Base-by-base conservation (phyloP, 2,329 filamentous ascomycete genomes). In the Ceratocystis smalleyi region DNA sequence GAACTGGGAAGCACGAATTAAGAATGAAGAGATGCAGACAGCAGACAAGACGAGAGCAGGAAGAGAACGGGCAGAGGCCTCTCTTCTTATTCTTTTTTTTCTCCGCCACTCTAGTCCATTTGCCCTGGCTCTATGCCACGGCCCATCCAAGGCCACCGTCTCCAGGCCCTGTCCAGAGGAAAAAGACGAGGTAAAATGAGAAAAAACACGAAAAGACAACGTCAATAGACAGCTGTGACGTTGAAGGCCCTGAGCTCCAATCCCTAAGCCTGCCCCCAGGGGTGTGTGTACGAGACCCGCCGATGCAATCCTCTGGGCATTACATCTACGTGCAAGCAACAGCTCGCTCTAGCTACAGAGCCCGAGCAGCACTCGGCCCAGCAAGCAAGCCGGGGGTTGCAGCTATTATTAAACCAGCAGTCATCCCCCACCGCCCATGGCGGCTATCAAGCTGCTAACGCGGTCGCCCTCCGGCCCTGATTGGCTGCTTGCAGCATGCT, bases 81-180 rank as follows among this genome's bases (percentile, higher is more conserved):
- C 15, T 45, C 43, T 54, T 49, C 30, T 62, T 54, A 54, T 51
- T 47, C 43, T 49, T 62, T 62, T 62, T 43, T 40, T 7, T 15
- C 27, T 47, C 43, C 3, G 17, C n/a, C 22, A 15, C 27, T 22
- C 40, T 47, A 30, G 10, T 15, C 7, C 5, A 10, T 40, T 7
- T 8, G 32, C 1, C 24, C 22, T 43, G 35, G 32, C n/a, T 40
- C 43, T 12, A 27, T 19, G 8, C n/a, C 10, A 17, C 32, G 15
- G 27, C 54, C 54, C 2, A 24, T 35, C 19, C 27, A 17, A 57
- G 54, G 10, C 10, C 19, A 12, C 19, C 15, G 35, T 57, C 30
- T 10, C 27, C 4, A 17, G 24, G 5, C 5, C 35, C 35, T 40
- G 59, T 15, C 17, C 27, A 59, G 30, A 32, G 17, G 24, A 10